Conservation (phyloP, 495 filamentous ascomycete genomes). For the Trichoderma orchidacearum region DNA sequence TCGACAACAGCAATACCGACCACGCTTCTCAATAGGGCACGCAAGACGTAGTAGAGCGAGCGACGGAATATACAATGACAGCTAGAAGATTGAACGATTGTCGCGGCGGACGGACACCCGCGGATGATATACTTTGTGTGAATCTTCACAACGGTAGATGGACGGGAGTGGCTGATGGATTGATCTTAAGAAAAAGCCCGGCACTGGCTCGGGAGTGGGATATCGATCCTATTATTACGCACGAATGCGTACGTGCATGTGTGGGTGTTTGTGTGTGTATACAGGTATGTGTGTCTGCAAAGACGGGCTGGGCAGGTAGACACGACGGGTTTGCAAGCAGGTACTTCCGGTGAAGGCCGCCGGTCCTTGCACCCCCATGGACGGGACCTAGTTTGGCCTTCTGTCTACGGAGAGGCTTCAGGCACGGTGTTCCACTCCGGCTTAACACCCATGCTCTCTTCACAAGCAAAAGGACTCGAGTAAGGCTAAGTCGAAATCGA, state of each 20-base stretch:
- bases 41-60: background rate
- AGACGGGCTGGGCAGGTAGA: background rate
- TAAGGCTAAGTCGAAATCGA: background rate
- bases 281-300: background rate
- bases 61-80: background rate
- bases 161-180: conserved; percentile 1
- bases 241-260: background rate
- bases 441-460: background rate
- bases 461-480: background rate
- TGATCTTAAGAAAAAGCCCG: background rate
- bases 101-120: too few relatives aligned
- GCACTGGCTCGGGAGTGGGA: background rate
- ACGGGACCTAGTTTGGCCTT: background rate
- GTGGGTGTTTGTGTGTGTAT: background rate
- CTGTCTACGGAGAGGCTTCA: conserved; percentile 14
- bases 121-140: background rate
- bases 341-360: background rate
- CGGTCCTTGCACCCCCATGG: background rate
- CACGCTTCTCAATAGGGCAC: background rate
- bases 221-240: conserved; percentile 1
- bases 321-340: background rate
- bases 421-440: conserved; percentile 5
- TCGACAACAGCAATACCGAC: background rate
- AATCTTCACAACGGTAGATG: background rate
- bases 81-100: too few relatives aligned